Evolutionary conservation across 805 yeast genomes (phyloP), one percentile per base, ranked within the genome.

Genomic region (Teunomyces pallodes): DNA sequence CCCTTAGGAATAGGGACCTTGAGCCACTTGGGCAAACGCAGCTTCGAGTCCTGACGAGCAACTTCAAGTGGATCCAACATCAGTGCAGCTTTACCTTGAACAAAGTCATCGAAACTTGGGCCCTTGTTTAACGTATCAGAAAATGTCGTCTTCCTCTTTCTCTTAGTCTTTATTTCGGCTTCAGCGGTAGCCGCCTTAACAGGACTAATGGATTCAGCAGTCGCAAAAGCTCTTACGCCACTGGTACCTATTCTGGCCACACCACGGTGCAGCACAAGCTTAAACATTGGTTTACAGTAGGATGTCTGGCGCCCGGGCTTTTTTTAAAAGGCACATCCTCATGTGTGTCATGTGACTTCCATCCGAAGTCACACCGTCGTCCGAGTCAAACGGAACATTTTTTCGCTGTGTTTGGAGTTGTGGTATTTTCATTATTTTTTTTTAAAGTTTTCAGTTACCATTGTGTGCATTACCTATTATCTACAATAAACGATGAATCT

Each of bases 1-100:
- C 99, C 99, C 70, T 88, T 89, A n/a, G 99, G 99, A 53, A 94
- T 92, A 2, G 96, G 96, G 2, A 91, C 96, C 65, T 89, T 90
- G 46, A 94, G 76, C 99, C 99, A 94, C 42, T 81, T 73, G 2
- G 99, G 99, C 48, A 94, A 72, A 57, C 96, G 78, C 33, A 82
- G 82, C 33, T 81, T 75, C 4, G 86, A 83, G 52, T 83, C 88
- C 43, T 75, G 77, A 60, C 90, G 75, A 0, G 90, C 90, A 24
- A 77, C 75, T 54, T 83, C 90, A 31, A 91, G 76, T 2, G 96
- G 96, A 70, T 91, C 97, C 2, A 75, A 56, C 70, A 75, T 67
- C 36, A 81, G 79, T 2, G 87, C 80, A 1, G 96, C 97, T 49
- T 83, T 81, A 3, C 96, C 96, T 48, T 77, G 75, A 17, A 94